A percentile compares a stretch with the other conserved stretches of the same genome.
Conservation (phyloP, 306 rosid genomes). For the Datisca glomerata region DNA sequence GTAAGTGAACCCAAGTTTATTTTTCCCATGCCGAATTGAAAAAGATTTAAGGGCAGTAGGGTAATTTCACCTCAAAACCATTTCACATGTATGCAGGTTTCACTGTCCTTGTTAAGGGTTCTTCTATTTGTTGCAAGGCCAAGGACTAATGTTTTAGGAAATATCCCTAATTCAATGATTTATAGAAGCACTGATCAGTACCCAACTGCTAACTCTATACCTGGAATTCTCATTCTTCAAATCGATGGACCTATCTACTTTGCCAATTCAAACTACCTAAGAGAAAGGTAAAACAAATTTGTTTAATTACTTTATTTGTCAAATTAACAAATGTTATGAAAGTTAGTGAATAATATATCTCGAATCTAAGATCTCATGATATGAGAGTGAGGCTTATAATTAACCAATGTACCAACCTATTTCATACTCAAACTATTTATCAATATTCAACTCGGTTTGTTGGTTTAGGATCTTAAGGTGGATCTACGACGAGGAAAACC, state of each 20-base stretch:
- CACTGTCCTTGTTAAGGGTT: constrained; percentile 41
- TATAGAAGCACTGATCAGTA: constrained; percentile 76
- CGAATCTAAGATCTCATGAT: too few relatives aligned
- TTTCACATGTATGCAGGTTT: constrained; percentile 12
- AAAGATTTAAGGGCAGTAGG: too few relatives aligned
- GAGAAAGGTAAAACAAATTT: constrained; percentile 47
- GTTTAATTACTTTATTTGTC: too few relatives aligned
- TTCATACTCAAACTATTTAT: too few relatives aligned
- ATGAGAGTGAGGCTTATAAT: too few relatives aligned
- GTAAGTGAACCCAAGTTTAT: constrained; percentile 12
- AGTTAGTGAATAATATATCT: too few relatives aligned
- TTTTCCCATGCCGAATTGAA: neutral
- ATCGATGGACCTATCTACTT: constrained; percentile 74
- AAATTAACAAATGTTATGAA: too few relatives aligned
- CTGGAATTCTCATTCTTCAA: constrained; percentile 70
- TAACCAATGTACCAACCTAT: too few relatives aligned
- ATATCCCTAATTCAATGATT: constrained; percentile 49
- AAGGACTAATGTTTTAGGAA: constrained; percentile 51
- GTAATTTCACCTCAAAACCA: too few relatives aligned
- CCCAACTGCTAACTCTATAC: constrained; percentile 44
- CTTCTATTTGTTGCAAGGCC: constrained; percentile 67
- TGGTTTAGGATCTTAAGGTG: neutral
- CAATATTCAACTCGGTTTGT: too few relatives aligned
- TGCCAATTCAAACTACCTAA: constrained; percentile 66
- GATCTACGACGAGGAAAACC: neutral